These are phyloP conservation scores for Penicillium thymicola DNA, from an alignment of 2,329 filamentous ascomycete genomes.

Conservation along the genomic window DNA sequence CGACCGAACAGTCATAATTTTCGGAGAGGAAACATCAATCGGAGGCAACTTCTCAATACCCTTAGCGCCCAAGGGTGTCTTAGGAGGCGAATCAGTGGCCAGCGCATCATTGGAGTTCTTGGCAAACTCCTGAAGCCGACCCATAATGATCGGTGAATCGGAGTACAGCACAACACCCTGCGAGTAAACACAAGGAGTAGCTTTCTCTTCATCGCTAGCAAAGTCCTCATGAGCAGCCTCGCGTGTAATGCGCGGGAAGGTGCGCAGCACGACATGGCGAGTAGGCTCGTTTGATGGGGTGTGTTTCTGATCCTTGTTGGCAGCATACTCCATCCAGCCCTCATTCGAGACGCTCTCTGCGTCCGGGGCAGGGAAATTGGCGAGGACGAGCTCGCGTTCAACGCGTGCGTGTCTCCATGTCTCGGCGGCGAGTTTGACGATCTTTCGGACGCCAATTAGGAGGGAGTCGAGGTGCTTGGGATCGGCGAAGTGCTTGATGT, in stretches of 20 bases:
- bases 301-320: constrained; percentile 17
- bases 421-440: constrained; percentile 57
- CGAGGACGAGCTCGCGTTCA: constrained; percentile 54
- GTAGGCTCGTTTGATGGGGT: constrained; percentile 22
- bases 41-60: constrained; percentile 8
- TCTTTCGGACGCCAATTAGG: constrained; percentile 50
- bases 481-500: constrained; percentile 54
- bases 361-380: constrained; percentile 47
- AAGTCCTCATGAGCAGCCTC: constrained; percentile 51
- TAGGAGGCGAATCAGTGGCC: constrained; percentile 13
- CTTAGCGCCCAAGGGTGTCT: constrained; percentile 3
- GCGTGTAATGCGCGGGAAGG: constrained; percentile 53
- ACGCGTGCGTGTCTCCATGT: constrained; percentile 58
- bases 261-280: constrained; percentile 48
- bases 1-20: constrained; percentile 15
- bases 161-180: constrained; percentile 51
- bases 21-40: background rate
- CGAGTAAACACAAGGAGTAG: constrained; percentile 46
- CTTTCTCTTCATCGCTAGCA: constrained; percentile 46
- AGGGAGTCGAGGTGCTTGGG: constrained; percentile 51
- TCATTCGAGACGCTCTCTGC: constrained; percentile 35
- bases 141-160: constrained; percentile 44
- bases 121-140: constrained; percentile 39
- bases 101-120: constrained; percentile 27
- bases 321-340: constrained; percentile 38